Conservation (phyloP, 2,329 filamentous ascomycete species). For the Massarina eburnea region DNA sequence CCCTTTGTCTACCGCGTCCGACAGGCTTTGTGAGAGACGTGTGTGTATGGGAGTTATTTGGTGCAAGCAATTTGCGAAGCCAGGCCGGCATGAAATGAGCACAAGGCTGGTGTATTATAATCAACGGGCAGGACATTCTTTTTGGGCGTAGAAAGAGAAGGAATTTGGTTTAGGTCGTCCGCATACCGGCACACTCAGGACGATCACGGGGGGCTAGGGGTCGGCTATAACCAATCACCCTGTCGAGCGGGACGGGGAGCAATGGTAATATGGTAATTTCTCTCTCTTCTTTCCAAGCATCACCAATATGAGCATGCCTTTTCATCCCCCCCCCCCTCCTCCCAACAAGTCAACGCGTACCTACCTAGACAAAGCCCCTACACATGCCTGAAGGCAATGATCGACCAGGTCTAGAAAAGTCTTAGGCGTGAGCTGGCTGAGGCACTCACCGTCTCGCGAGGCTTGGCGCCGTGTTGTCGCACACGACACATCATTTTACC, state of each 20-base stretch:
- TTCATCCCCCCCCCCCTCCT: too few species aligned
- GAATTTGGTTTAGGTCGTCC: slow-evolving; percentile 1
- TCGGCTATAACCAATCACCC: slow-evolving; percentile 21
- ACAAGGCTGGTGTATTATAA: slow-evolving; percentile 7
- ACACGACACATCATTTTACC: slow-evolving; percentile 6
- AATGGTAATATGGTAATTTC: slow-evolving; percentile 29
- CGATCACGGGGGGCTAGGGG: slow-evolving; percentile 11
- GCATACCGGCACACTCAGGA: slow-evolving; percentile 4
- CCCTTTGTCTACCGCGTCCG: background rate
- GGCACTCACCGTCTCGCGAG: slow-evolving; percentile 13
- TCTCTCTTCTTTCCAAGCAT: slow-evolving; percentile 7
- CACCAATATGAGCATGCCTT: background rate
- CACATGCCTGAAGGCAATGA: too few species aligned
- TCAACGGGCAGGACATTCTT: slow-evolving; percentile 4
- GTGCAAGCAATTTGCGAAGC: background rate
- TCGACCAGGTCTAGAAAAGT: too few species aligned
- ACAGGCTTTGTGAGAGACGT: background rate
- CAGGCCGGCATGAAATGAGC: background rate
- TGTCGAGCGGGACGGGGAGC: slow-evolving; percentile 17
- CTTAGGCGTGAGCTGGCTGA: too few species aligned
- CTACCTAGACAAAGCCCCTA: too few species aligned
- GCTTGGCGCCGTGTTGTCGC: slow-evolving; percentile 12
- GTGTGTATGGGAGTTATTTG: background rate
- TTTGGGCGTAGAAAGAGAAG: slow-evolving; percentile 10
- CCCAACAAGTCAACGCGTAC: too few species aligned